Evolutionary conservation across 352 stramenopile species (phyloP).

Genomic region (Globisporangium mamillatum): DNA sequence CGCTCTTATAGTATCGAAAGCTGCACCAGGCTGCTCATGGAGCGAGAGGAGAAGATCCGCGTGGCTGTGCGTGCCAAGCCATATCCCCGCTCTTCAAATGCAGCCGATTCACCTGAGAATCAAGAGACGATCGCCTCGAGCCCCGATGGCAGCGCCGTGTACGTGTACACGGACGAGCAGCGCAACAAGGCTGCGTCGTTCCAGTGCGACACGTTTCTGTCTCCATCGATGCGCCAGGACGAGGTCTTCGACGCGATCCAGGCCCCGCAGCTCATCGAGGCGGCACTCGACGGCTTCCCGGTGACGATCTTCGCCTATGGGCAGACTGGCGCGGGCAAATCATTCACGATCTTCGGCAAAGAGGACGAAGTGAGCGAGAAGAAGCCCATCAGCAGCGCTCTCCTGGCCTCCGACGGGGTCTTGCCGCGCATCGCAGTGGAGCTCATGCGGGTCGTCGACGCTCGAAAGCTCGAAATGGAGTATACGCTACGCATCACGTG

Average conservation of each 20-base stretch:
- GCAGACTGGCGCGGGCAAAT: slow-evolving; percentile 72
- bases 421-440: slow-evolving; percentile 44
- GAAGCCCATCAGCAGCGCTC: slow-evolving; percentile 17
- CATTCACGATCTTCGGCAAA: slow-evolving; percentile 71
- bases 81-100: background rate
- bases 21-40: slow-evolving; percentile 21
- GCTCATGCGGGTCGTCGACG: slow-evolving; percentile 53
- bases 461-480: slow-evolving; percentile 31
- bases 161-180: slow-evolving; percentile 39
- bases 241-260: slow-evolving; percentile 55
- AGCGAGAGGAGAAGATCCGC: slow-evolving; percentile 64
- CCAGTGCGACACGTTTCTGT: slow-evolving; percentile 59
- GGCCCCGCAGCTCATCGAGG: slow-evolving; percentile 39
- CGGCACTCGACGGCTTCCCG: slow-evolving; percentile 59
- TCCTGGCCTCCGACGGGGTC: slow-evolving; percentile 42
- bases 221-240: slow-evolving; percentile 33
- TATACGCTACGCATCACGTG: slow-evolving; percentile 67
- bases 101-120: background rate
- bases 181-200: slow-evolving; percentile 46
- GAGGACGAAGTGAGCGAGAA: slow-evolving; percentile 37
- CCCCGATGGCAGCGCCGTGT: slow-evolving; percentile 37
- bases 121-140: slow-evolving; percentile 34
- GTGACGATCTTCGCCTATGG: slow-evolving; percentile 79
- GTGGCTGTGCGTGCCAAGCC: slow-evolving; percentile 65
- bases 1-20: background rate